Evolutionary conservation across 2,329 filamentous ascomycete species (phyloP).

Genomic region (Neopestalotiopsis clavispora): DNA sequence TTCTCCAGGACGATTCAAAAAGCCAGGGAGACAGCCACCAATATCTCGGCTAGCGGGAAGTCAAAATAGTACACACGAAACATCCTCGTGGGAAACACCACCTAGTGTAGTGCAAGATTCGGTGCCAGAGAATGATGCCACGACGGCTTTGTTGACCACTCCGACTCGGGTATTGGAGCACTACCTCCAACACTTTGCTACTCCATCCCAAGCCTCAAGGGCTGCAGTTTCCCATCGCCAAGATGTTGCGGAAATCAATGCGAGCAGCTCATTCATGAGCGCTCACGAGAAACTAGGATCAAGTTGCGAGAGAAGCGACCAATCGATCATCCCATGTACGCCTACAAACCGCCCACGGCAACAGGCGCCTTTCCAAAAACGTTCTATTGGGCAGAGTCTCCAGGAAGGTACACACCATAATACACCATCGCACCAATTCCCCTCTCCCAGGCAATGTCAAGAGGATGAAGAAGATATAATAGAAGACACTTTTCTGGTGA

Average conservation of each 20-base stretch:
- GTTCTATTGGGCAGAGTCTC: not conserved
- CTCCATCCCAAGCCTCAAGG: slow-evolving; percentile 25
- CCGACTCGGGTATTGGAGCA: slow-evolving; percentile 56
- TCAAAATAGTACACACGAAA: slow-evolving; percentile 23
- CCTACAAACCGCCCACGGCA: slow-evolving; percentile 6
- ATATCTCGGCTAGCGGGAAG: not conserved
- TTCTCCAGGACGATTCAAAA: slow-evolving; percentile 26
- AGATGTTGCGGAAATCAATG: not conserved
- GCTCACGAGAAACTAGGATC: not conserved
- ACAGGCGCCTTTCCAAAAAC: slow-evolving; percentile 5
- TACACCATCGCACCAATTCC: not conserved
- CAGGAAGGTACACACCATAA: not conserved
- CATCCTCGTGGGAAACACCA: slow-evolving; percentile 46
- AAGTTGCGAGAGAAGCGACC: not conserved
- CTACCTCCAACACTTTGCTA: slow-evolving; percentile 46
- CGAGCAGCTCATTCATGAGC: not conserved
- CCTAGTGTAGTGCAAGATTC: slow-evolving; percentile 62
- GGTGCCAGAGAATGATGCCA: slow-evolving; percentile 45
- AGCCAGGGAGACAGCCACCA: not conserved
- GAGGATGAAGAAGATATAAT: slow-evolving; percentile 27
- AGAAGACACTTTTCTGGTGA: slow-evolving; percentile 29
- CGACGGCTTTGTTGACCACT: slow-evolving; percentile 43
- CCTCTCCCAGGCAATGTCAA: not conserved
- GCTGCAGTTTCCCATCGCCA: too few relatives aligned
- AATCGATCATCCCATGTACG: slow-evolving; percentile 18